Evolutionary conservation across 2,329 filamentous ascomycete species (phyloP), one percentile per base, ranked within the genome.

Genomic region (Dryadomyces sulphureus): DNA sequence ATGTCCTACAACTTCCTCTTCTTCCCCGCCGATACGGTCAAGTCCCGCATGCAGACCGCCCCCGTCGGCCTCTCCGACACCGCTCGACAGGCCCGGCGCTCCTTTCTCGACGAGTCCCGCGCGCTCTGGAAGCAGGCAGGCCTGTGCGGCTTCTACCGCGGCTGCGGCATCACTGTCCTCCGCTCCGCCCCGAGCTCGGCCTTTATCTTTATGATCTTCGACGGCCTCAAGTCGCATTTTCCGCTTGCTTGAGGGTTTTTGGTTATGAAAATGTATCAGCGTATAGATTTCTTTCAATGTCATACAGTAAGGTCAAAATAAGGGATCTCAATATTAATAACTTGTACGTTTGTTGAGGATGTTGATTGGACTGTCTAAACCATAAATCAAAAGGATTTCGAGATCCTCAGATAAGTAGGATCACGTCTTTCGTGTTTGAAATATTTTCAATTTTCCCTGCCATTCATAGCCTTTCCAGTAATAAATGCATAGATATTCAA

Each of bases 1-100:
- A 84, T 95, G 67, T 81, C 79, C 32, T 98, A 98, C 66, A 98
- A 98, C 61, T 96, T 96, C 60, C 67, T 94, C 20, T 95, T 96
- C 69, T 98, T 92, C 61, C 92, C 92, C 0, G 92, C 92, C 43
- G 92, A 98, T 61, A 98, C 92, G 1, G 83, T 98, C 68, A 98
- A 98, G 66, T 93, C 85, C 17, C 79, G 90, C 41, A 94, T 98
- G 81, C 92, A 98, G 65, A 98, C 92, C 0, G 75, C 83, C 45
- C 81, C 88, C 5, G 68, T 86, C 38, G 74, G 72, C 27, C 22
- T 8, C 68, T 20, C 21, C n/a, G n/a, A n/a, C 34, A 67, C 67
- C 2, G 64, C 66, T 46, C 72, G 73, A 45, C 27, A 9, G 9
- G n/a, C 12, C 7, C 52, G 49, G 1, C 74, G 73, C 38, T 81